phyloP scores from a whole-genome alignment of 805 yeast species.

The Pichia cephalocereana region DNA sequence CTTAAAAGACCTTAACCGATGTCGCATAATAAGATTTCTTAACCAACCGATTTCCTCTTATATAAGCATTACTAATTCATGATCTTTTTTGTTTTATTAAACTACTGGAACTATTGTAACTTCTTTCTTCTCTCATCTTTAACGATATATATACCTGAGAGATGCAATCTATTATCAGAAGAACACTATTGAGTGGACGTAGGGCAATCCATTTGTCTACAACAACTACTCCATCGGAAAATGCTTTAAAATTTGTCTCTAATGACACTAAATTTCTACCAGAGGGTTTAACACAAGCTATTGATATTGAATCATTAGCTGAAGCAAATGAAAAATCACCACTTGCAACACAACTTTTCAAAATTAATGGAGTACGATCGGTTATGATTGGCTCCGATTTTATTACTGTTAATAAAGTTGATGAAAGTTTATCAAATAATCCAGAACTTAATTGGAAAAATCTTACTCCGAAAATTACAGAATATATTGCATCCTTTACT shows the following conservation, averaged over 20 bases:
- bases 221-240: conserved; percentile 62
- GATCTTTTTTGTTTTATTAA: too few species aligned
- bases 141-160: background rate
- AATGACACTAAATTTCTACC: conserved; percentile 40
- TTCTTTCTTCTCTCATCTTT: background rate
- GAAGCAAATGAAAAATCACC: conserved; percentile 54
- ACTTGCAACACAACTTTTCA: conserved; percentile 51
- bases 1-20: background rate
- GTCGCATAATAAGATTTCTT: background rate
- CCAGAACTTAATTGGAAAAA: conserved; percentile 25
- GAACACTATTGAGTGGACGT: background rate
- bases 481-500: conserved; percentile 18
- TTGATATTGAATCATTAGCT: conserved; percentile 44
- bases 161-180: background rate
- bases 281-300: conserved; percentile 31
- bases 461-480: conserved; percentile 20
- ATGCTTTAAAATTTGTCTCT: conserved; percentile 60
- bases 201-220: conserved; percentile 21
- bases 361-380: conserved; percentile 55
- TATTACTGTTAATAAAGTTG: conserved; percentile 56
- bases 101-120: too few species aligned
- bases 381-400: conserved; percentile 70
- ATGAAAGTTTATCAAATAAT: conserved; percentile 22
- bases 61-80: background rate
- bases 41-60: background rate